Percentiles rank a stretch among this genome's conserved stretches.
Evolutionary conservation across 2,329 filamentous ascomycete species (phyloP).

Genomic region (Colletotrichum aenigma): DNA sequence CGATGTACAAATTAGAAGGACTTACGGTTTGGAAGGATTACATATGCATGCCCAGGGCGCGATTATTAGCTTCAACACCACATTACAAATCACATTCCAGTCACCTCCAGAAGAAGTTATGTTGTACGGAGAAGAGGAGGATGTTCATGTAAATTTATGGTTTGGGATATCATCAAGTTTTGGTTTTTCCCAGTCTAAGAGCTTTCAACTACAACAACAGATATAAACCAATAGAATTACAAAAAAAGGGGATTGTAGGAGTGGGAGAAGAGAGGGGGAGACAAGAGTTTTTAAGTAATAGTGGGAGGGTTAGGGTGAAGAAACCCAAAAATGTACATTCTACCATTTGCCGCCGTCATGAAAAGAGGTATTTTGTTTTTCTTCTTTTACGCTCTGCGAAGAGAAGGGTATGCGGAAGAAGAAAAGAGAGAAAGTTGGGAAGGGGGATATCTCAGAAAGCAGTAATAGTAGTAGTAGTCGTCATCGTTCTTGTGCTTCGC

Average conservation of each 20-base stretch:
- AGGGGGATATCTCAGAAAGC: slow-evolving; percentile 12
- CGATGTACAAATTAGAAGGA: not conserved
- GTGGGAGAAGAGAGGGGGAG: not conserved
- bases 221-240: slow-evolving; percentile 5
- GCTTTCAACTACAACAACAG: not conserved
- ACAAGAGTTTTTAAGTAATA: not conserved
- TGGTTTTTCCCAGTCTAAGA: not conserved
- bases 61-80: not conserved
- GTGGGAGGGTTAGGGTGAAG: not conserved
- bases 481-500: slow-evolving; percentile 20
- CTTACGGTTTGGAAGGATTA: not conserved
- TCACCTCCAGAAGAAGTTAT: too few relatives aligned
- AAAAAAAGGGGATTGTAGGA: not conserved
- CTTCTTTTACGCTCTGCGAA: not conserved
- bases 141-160: not conserved
- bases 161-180: not conserved
- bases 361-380: not conserved
- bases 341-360: slow-evolving; percentile 1
- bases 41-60: not conserved
- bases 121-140: not conserved
- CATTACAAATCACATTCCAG: not conserved
- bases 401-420: not conserved
- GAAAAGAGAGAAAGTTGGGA: not conserved
- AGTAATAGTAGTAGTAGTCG: slow-evolving; percentile 7
- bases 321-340: slow-evolving; percentile 12